Percentiles rank a stretch among this genome's conserved stretches.
Evolutionary conservation across 257 asterid genomes (phyloP).

Genomic region (Galeopsis tetrahit): DNA sequence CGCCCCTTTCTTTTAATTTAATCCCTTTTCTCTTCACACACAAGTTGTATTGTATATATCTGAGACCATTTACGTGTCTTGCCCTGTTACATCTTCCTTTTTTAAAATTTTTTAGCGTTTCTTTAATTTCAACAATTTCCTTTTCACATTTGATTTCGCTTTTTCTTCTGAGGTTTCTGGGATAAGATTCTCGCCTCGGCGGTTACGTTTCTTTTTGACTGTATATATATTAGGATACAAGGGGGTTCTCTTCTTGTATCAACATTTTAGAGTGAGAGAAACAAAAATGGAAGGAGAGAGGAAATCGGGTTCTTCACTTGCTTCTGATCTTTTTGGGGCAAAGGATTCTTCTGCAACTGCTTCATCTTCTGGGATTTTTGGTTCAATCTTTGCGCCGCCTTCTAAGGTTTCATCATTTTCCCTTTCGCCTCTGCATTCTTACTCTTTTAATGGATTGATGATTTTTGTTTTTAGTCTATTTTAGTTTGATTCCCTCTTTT

Average conservation of each 20-base stretch:
- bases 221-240: conserved; percentile 40
- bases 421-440: conserved; percentile 16
- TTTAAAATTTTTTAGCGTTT: neutral
- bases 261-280: conserved; percentile 21
- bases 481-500: conserved; percentile 14
- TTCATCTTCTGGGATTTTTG: conserved; percentile 63
- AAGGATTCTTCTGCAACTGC: conserved; percentile 50
- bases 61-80: conserved; percentile 54
- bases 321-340: conserved; percentile 90
- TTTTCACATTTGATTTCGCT: conserved; percentile 40
- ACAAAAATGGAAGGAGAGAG: conserved; percentile 68
- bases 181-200: conserved; percentile 49
- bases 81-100: conserved; percentile 33
- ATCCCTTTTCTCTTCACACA: conserved; percentile 23
- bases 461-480: conserved; percentile 5
- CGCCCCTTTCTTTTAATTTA: conserved; percentile 12
- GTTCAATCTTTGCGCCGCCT: conserved; percentile 71
- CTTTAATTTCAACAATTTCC: conserved; percentile 3
- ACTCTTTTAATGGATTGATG: neutral
- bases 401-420: conserved; percentile 46
- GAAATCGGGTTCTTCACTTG: conserved; percentile 68
- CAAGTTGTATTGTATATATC: neutral
- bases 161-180: conserved; percentile 45
- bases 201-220: conserved; percentile 58
- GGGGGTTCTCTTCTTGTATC: conserved; percentile 27